A percentile compares a stretch with the other conserved stretches of the same genome.
phyloP scores from a whole-genome alignment of 1,284 basidiomycete genomes.

The Mycosarcoma mackinlayi region DNA sequence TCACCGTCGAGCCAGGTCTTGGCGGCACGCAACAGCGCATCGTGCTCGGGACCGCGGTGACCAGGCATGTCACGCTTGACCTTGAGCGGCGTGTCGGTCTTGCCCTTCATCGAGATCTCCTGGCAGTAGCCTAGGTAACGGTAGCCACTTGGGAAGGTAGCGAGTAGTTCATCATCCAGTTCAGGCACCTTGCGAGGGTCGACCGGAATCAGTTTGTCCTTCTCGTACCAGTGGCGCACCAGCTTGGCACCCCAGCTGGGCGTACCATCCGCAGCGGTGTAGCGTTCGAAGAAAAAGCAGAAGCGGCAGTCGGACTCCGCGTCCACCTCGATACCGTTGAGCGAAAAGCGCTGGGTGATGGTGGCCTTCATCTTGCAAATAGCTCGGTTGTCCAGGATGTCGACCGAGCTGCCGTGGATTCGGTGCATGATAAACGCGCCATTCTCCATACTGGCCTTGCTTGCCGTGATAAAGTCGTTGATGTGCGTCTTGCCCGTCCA shows the following conservation, averaged over 20 bases:
- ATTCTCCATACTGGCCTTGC: constrained; percentile 53
- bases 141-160: constrained; percentile 58
- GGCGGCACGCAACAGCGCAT: constrained; percentile 10
- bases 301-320: constrained; percentile 65
- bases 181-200: constrained; percentile 59
- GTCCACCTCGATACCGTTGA: constrained; percentile 61
- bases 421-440: constrained; percentile 64
- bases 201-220: constrained; percentile 61
- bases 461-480: constrained; percentile 63
- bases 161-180: constrained; percentile 58
- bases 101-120: constrained; percentile 13
- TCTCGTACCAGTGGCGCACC: constrained; percentile 59
- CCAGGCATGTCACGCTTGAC: constrained; percentile 21
- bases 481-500: constrained; percentile 65
- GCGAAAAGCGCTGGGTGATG: constrained; percentile 63
- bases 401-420: constrained; percentile 61
- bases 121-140: constrained; percentile 29
- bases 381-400: constrained; percentile 54
- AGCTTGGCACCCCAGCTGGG: constrained; percentile 1
- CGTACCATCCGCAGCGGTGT: constrained; percentile 6
- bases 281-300: constrained; percentile 60
- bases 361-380: constrained; percentile 66
- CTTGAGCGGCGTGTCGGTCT: constrained; percentile 14
- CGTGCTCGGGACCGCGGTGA: constrained; percentile 9
- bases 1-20: constrained; percentile 32